These are phyloP conservation scores for Plasmopara halstedii DNA, from an alignment of 352 stramenopile genomes.

Conservation along the genomic window DNA sequence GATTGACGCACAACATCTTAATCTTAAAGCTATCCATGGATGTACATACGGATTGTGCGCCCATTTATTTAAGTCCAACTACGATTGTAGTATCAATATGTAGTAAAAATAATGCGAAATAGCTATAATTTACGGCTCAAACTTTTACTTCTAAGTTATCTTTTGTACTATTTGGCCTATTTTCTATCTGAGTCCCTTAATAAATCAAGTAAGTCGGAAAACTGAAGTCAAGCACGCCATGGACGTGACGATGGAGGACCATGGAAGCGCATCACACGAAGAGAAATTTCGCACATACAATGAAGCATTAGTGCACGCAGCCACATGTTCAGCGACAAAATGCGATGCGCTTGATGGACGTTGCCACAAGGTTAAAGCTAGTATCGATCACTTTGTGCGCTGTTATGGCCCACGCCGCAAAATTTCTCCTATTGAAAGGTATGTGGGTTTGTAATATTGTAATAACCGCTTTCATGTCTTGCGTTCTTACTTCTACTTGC, in stretches of 20 bases:
- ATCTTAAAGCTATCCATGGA: neutral
- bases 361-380: constrained; percentile 85
- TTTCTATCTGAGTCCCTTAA: too few species aligned
- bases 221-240: constrained; percentile 13
- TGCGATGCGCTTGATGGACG: constrained; percentile 55
- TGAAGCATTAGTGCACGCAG: constrained; percentile 63
- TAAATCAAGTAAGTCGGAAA: too few species aligned
- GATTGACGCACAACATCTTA: too few species aligned
- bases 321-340: constrained; percentile 45
- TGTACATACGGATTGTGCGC: neutral
- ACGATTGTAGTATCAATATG: constrained; percentile 1
- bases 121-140: neutral
- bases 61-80: constrained; percentile 16
- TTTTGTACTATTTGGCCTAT: too few species aligned
- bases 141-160: neutral
- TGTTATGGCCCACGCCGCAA: constrained; percentile 73
- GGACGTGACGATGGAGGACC: constrained; percentile 39
- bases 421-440: constrained; percentile 74
- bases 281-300: constrained; percentile 86
- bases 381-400: constrained; percentile 82
- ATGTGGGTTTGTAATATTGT: neutral
- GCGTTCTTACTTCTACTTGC: neutral
- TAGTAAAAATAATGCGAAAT: neutral
- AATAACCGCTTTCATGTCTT: neutral
- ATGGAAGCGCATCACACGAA: constrained; percentile 39